These are phyloP conservation scores for Mrakia gelida DNA, from an alignment of 768 basidiomycete genomes.

Conservation along the genomic window DNA sequence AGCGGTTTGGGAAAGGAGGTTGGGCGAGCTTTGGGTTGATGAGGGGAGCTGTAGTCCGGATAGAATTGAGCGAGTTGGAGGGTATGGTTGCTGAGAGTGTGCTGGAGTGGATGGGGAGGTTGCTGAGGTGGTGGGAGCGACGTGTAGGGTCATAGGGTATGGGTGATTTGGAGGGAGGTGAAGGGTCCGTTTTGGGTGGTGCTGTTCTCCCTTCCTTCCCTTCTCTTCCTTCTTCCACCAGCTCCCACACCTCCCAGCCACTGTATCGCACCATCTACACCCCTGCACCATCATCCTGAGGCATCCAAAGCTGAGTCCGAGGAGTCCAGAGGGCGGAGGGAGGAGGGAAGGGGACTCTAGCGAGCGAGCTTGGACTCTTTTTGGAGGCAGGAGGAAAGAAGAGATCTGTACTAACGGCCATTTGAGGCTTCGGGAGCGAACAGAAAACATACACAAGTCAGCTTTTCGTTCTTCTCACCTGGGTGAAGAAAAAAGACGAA, in stretches of 20 bases:
- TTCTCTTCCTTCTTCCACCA: not conserved
- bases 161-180: not conserved
- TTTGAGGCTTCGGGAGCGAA: not conserved
- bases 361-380: not conserved
- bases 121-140: not conserved
- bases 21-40: not conserved
- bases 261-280: not conserved
- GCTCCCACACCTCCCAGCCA: not conserved
- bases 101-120: not conserved
- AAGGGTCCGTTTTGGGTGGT: not conserved
- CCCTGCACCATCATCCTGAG: not conserved
- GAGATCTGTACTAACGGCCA: constrained; percentile 12
- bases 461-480: not conserved
- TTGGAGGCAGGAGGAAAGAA: not conserved
- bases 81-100: not conserved
- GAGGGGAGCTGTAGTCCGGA: not conserved
- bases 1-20: not conserved
- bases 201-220: constrained; percentile 1
- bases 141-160: constrained; percentile 18
- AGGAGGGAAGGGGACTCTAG: not conserved
- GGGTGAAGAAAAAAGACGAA: not conserved
- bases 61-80: not conserved
- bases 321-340: not conserved
- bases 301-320: not conserved
- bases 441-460: not conserved